Conservation (phyloP, 2,329 filamentous ascomycete species). For the Fusarium brevicatenulatum region DNA sequence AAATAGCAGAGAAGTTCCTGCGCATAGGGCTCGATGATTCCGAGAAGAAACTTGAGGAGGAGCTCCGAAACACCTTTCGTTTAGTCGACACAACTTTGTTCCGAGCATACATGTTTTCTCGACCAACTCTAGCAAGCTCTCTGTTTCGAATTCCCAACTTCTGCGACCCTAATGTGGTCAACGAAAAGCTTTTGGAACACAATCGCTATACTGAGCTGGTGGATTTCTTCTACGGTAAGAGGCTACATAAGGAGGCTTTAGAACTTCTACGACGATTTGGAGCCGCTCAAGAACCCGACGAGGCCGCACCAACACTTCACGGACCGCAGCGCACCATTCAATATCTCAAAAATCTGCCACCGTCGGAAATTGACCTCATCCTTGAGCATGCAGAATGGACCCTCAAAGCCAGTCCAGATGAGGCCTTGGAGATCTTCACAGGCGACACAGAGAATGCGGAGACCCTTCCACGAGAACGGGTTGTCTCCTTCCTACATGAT, state of each 20-base stretch:
- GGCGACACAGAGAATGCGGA: slow-evolving; percentile 96
- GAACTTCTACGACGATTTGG: slow-evolving; percentile 86
- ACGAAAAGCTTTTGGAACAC: slow-evolving; percentile 88
- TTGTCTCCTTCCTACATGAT: slow-evolving; percentile 77
- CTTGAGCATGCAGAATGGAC: slow-evolving; percentile 94
- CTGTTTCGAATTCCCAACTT: slow-evolving; percentile 97
- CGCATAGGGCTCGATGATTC: slow-evolving; percentile 58
- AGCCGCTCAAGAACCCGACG: slow-evolving; percentile 62
- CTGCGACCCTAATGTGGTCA: slow-evolving; percentile 94
- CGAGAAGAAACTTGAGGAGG: slow-evolving; percentile 72
- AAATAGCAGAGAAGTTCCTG: slow-evolving; percentile 66
- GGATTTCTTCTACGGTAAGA: slow-evolving; percentile 98
- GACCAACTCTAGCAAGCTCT: slow-evolving; percentile 83
- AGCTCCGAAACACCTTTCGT: slow-evolving; percentile 79
- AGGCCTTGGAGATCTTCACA: slow-evolving; percentile 92
- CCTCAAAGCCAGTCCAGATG: slow-evolving; percentile 73
- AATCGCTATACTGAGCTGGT: slow-evolving; percentile 92
- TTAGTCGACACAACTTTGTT: slow-evolving; percentile 95
- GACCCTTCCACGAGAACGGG: slow-evolving; percentile 79
- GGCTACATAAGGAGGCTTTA: slow-evolving; percentile 86
- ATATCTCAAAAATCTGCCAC: slow-evolving; percentile 89
- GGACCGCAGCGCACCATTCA: slow-evolving; percentile 86
- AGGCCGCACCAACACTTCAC: slow-evolving; percentile 68
- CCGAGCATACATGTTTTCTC: slow-evolving; percentile 92
- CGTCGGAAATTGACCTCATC: slow-evolving; percentile 89